Evolutionary conservation across 768 basidiomycete genomes (phyloP), one percentile per base, ranked within the genome.

Genomic region (Hericium rajendrae): DNA sequence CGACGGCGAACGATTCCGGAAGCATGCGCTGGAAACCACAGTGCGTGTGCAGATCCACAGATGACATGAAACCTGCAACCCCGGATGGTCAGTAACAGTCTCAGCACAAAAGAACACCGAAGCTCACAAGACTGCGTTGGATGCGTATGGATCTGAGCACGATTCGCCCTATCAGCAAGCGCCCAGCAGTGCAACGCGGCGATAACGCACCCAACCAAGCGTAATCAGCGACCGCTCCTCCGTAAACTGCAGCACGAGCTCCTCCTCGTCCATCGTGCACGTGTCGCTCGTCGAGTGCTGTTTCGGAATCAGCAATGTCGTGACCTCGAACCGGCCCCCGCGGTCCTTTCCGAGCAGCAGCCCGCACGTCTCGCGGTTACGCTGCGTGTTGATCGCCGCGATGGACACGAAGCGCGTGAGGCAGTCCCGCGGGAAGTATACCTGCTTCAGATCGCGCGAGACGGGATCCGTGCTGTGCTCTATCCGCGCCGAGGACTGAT

Each of bases 181-280:
- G 20, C 16, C 38, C 24, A 24, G 26, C 53, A 38, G 18, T 5
- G 24, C 48, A 12, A 48, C 8, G 38, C 43, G 55, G 57, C 57
- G 55, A 65, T 32, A 6, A 73, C 85, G 61, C 62, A 94, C 91
- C 93, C 93, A 97, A 59, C 93, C 94, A 50, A 95, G 79, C 6
- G 92, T 93, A 52, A 94, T 85, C 65, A 94, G 70, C 62, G 79
- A 81, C 60, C 88, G 74, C 66, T 85, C 82, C 66, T 92, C 88
- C 62, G 90, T 91, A 67, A 94, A 91, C 63, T 83, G 80, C 71
- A 93, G 72, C 6, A 93, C 89, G 49, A 91, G 73, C 67, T 94
- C 92, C 64, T 94, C 93, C 66, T 88, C 85, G 54, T 91, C 85
- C 87, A 93, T 94, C 37, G 85, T 84, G 69, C 93, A 95, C n/a